These are phyloP conservation scores for Diaporthe sp. DNA, from an alignment of 2,329 filamentous ascomycete genomes.

Conservation along the genomic window DNA sequence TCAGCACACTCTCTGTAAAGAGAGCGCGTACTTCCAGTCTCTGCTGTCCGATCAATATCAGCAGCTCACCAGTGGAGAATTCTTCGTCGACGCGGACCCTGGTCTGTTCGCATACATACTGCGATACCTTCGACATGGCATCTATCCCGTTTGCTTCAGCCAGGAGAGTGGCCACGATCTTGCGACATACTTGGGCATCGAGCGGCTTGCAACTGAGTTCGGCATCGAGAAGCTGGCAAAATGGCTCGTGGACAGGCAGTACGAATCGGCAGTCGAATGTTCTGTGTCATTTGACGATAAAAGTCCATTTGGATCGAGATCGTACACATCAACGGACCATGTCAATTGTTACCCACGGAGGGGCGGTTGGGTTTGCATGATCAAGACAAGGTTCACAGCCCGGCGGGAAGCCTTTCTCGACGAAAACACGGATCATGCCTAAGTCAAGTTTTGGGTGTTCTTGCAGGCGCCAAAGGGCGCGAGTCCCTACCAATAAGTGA, in stretches of 20 bases:
- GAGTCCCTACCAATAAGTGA: neutral
- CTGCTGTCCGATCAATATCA: neutral
- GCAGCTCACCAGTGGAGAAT: neutral
- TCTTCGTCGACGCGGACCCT: neutral
- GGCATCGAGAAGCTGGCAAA: neutral
- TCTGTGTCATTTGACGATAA: neutral
- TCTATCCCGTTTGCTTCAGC: neutral
- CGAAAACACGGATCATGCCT: no score
- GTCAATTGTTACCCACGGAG: neutral
- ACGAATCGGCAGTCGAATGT: neutral
- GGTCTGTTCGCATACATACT: neutral
- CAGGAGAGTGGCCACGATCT: neutral
- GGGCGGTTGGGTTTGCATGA: neutral
- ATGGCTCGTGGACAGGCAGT: neutral
- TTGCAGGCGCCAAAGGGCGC: neutral
- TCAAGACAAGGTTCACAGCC: neutral
- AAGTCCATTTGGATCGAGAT: neutral
- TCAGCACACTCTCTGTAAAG: neutral
- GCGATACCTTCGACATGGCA: neutral
- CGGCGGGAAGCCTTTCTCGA: neutral
- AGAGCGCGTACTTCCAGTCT: neutral
- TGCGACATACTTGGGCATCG: neutral
- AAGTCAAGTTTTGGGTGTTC: neutral
- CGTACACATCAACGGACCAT: neutral
- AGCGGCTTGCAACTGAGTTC: neutral